A percentile compares a stretch with the other conserved stretches of the same genome.
phyloP scores from a whole-genome alignment of 805 yeast genomes.

The Saturnispora galanensis region DNA sequence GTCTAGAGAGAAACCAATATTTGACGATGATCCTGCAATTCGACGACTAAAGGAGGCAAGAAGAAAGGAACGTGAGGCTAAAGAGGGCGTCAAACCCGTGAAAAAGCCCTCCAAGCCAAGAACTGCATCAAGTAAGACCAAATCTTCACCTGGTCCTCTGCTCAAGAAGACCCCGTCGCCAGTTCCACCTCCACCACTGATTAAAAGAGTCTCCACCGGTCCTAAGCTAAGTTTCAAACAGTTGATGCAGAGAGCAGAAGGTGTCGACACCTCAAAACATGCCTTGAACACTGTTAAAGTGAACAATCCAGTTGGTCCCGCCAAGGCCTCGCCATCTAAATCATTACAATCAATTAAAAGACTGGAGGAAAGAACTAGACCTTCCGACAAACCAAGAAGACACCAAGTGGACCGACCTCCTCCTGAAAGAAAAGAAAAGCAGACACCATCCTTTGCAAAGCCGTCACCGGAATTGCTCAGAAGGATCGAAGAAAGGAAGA shows the following conservation, averaged over 20 bases:
- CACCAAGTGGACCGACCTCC: too few relatives aligned
- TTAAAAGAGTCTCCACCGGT: conserved; percentile 16
- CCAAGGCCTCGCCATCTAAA: conserved; percentile 11
- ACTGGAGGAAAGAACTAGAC: background rate
- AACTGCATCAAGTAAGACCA: conserved; percentile 8
- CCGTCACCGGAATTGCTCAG: conserved; percentile 48
- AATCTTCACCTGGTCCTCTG: background rate
- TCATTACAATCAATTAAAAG: conserved; percentile 11
- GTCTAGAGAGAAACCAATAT: too few relatives aligned
- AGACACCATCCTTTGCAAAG: conserved; percentile 31
- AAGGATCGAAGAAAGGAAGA: conserved; percentile 30
- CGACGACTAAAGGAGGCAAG: conserved; percentile 59
- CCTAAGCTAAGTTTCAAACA: conserved; percentile 54
- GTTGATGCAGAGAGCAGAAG: conserved; percentile 58
- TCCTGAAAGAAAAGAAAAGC: too few relatives aligned
- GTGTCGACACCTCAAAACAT: conserved; percentile 41
- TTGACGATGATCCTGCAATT: conserved; percentile 55
- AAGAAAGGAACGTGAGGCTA: conserved; percentile 40
- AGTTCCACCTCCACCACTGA: background rate
- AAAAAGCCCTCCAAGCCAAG: conserved; percentile 10
- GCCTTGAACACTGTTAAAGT: conserved; percentile 23
- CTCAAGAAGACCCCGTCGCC: conserved; percentile 2
- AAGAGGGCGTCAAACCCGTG: conserved; percentile 26
- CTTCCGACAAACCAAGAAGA: background rate
- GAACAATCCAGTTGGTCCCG: background rate